Percentiles rank a stretch among this genome's conserved stretches.
These are phyloP conservation scores for Yamadazyma phyllophila DNA, from an alignment of 805 yeast species.

Conservation along the genomic window DNA sequence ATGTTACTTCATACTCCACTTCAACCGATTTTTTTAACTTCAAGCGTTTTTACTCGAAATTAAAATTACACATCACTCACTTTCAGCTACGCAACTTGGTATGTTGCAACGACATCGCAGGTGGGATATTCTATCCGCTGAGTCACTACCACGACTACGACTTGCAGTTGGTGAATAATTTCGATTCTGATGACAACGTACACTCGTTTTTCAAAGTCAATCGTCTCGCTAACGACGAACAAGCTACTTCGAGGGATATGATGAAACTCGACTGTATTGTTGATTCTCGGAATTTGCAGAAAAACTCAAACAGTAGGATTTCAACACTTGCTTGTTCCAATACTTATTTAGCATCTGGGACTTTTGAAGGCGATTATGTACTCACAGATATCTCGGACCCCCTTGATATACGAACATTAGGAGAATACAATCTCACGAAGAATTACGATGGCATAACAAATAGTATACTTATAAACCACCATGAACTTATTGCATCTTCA, in stretches of 20 bases:
- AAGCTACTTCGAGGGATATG: conserved; percentile 11
- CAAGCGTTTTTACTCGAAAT: conserved; percentile 38
- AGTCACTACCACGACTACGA: conserved; percentile 28
- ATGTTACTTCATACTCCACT: conserved; percentile 13
- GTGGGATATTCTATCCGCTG: conserved; percentile 42
- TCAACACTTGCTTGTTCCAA: conserved; percentile 48
- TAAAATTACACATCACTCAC: conserved; percentile 52
- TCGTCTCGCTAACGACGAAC: conserved; percentile 31
- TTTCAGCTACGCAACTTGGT: conserved; percentile 57
- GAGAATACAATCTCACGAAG: conserved; percentile 40
- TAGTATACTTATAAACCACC: conserved; percentile 34
- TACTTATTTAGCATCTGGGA: conserved; percentile 48
- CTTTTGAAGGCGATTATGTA: conserved; percentile 51
- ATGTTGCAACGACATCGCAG: conserved; percentile 30
- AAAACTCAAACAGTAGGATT: conserved; percentile 38
- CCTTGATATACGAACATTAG: conserved; percentile 17
- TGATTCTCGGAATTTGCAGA: conserved; percentile 30
- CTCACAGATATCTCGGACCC: conserved; percentile 33
- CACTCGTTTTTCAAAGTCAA: conserved; percentile 36
- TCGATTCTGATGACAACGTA: conserved; percentile 26
- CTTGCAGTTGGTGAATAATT: conserved; percentile 24
- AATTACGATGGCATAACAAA: conserved; percentile 53
- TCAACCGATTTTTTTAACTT: conserved; percentile 38
- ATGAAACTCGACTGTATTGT: conserved; percentile 39
- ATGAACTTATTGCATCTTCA: conserved; percentile 43